Conservation (phyloP, 2,329 filamentous ascomycete genomes). For the Immersiporthe knoxdaviesiana region DNA sequence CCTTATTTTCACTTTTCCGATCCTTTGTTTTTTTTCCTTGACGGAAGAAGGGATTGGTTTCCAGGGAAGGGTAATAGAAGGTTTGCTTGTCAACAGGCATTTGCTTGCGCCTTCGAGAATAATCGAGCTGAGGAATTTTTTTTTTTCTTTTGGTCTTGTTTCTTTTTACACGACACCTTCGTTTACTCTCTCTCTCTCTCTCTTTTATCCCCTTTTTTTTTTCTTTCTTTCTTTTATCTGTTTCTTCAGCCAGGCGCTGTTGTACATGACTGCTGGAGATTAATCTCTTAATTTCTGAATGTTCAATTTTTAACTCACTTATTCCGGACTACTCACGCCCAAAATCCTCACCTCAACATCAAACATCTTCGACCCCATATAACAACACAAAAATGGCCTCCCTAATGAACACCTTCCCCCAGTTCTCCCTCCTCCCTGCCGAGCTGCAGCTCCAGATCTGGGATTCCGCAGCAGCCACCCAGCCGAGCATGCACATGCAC, state of each 20-base stretch:
- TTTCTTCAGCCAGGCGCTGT: slow-evolving; percentile 15
- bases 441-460: slow-evolving; percentile 35
- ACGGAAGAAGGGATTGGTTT: not conserved
- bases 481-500: slow-evolving; percentile 34
- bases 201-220: not conserved
- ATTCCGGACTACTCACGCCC: no score
- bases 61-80: slow-evolving; percentile 6
- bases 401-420: slow-evolving; percentile 22
- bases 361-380: not conserved
- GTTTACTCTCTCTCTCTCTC: not conserved
- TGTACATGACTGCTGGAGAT: slow-evolving; percentile 3
- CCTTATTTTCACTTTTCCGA: not conserved
- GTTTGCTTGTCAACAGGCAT: not conserved
- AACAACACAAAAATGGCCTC: slow-evolving; percentile 19
- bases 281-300: slow-evolving; percentile 15
- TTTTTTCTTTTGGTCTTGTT: slow-evolving; percentile 7
- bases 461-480: slow-evolving; percentile 29
- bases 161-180: slow-evolving; percentile 5
- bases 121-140: not conserved
- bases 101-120: slow-evolving; percentile 1
- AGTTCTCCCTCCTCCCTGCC: slow-evolving; percentile 32
- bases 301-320: slow-evolving; percentile 1
- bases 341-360: no score
- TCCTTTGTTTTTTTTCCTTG: not conserved
- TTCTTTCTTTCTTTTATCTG: not conserved